Conservation (phyloP, 169 alveolate species). For the Plasmodium berghei region DNA sequence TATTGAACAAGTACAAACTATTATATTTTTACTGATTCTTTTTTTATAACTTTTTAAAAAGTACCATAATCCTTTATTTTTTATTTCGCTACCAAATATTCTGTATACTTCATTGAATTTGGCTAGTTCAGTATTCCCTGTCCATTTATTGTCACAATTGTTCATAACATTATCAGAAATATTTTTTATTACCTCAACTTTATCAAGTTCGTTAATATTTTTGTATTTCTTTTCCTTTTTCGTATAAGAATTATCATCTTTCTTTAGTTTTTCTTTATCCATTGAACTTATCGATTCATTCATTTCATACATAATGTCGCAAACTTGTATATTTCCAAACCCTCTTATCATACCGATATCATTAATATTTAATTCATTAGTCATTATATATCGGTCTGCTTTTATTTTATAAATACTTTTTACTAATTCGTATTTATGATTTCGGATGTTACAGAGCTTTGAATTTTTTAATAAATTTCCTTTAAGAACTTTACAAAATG, state of each 20-base stretch:
- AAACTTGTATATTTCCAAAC: constrained; percentile 57
- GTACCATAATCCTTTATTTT: constrained; percentile 60
- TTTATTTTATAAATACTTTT: constrained; percentile 79
- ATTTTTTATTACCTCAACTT: not conserved
- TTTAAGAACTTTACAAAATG: constrained; percentile 43
- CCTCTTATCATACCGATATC: constrained; percentile 82
- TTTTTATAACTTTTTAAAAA: constrained; percentile 64
- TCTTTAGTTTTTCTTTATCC: constrained; percentile 13
- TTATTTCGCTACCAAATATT: constrained; percentile 25
- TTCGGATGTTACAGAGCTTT: constrained; percentile 49
- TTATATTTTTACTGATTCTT: constrained; percentile 55
- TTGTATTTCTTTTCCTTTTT: not conserved
- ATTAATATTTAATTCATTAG: constrained; percentile 43
- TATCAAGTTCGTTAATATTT: not conserved
- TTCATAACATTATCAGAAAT: not conserved
- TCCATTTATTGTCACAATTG: not conserved
- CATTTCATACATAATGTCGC: constrained; percentile 70
- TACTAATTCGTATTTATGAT: constrained; percentile 68
- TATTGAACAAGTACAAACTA: constrained; percentile 69
- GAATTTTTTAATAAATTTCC: constrained; percentile 71
- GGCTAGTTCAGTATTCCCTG: not conserved
- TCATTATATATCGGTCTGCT: constrained; percentile 77
- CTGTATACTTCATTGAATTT: constrained; percentile 17
- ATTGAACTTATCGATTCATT: not conserved
- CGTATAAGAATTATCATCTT: not conserved